Evolutionary conservation across 163 green algal species (phyloP), one percentile per base, ranked within the genome.

Genomic region (Prototheca cutis): DNA sequence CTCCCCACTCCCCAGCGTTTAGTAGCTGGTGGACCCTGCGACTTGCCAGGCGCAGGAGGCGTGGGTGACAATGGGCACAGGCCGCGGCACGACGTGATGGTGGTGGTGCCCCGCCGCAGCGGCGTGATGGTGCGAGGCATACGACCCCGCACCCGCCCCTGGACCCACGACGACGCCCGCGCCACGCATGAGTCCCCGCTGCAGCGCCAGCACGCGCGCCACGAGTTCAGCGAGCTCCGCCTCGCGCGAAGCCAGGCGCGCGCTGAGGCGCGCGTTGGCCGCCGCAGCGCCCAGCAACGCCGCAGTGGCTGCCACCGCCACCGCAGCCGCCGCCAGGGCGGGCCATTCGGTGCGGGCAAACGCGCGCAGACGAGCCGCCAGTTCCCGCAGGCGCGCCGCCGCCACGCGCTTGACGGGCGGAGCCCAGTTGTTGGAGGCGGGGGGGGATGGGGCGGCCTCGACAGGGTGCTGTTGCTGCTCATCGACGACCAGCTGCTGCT

Each of bases 161-260:
- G n/a, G n/a, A n/a, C n/a, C n/a, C n/a, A n/a, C n/a, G n/a, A n/a
- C n/a, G n/a, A n/a, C n/a, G n/a, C n/a, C n/a, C n/a, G n/a, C n/a
- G n/a, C n/a, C n/a, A n/a, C 36, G 47, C n/a, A 21, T 55, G 34
- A 65, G 32, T n/a, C 6, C 40, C 19, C 58, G 34, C 39, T 65
- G 58, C 32, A 65, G 58, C 23, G 34, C 36, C 33, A 65, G 10
- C 1, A 65, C 33, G 30, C 39, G 34, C 21, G 36, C n/a, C 7
- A 65, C n/a, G 23, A 65, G 58, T 13, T 65, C 39, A 4, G 59
- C 59, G 15, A 65, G 40, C 40, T 65, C 59, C 6, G 21, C 42
- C 53, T 65, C 59, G 25, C 59, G 3, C 27, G 3, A 25, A n/a
- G 59, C n/a, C 8, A 65, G 40, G 25, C 59, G 36, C 7, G 25